Evolutionary conservation across 805 yeast species (phyloP), one percentile per base, ranked within the genome.

Genomic region (Priceomyces melissophilus): DNA sequence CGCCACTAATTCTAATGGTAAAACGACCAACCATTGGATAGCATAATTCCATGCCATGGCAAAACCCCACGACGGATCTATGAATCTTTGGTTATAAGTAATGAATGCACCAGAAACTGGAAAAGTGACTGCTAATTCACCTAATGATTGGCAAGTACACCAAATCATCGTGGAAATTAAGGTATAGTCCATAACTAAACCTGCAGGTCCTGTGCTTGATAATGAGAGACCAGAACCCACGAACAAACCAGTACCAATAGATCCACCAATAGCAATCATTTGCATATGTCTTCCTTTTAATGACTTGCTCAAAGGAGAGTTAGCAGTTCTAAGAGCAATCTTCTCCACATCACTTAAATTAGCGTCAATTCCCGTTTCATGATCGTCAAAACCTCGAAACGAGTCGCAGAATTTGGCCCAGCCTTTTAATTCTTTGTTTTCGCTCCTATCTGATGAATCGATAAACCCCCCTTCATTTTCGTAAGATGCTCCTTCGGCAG

Each of bases 231-330:
- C 86, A 2, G 88, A 76, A 55, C 88, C 87, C 26, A 87, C 84
- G 45, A 87, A 79, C 38, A 87, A 69, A 55, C 93, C 95, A 7
- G 91, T 82, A 52, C 95, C 96, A 50, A 87, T 85, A 44, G 84
- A 76, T 32, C 91, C 90, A 50, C 91, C 93, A 46, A 86, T 70
- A 38, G 93, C 89, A 63, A 86, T 86, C 87, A 84, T 81, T 45
- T 82, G 81, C 49, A 86, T 62, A 58, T 86, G 91, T 55, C 90
- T 72, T 32, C 78, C 74, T 51, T 76, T 79, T 38, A 82, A 67
- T 7, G 71, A 58, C 47, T 83, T 66, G 27, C 72, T 61, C 42
- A 75, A 63, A 11, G 81, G 81, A 37, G 79, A 63, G 48, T 66
- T 69, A 17, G 79, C 73, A 20, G 80, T 68, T 38, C 54, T 54